Conservation (phyloP, 2,329 filamentous ascomycete genomes). For the Reticulascus tulasneorum region DNA sequence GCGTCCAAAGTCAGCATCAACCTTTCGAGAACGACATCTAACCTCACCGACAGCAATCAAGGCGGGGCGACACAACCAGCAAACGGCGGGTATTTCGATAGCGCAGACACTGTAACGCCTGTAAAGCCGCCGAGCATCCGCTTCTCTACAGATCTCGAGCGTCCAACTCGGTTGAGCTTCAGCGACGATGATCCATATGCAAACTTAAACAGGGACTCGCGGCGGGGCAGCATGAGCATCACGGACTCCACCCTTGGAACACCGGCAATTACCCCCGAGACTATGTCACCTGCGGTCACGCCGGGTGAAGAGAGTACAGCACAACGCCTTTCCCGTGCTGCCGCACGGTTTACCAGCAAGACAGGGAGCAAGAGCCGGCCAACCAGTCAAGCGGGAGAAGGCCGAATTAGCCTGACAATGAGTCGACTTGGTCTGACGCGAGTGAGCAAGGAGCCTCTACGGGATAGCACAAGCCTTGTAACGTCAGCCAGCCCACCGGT, state of each 20-base stretch:
- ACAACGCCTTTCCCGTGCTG: slow-evolving; percentile 53
- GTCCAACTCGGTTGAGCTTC: slow-evolving; percentile 43
- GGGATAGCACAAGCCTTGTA: slow-evolving; percentile 20
- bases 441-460: slow-evolving; percentile 45
- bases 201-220: slow-evolving; percentile 32
- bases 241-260: slow-evolving; percentile 40
- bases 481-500: slow-evolving; percentile 8
- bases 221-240: slow-evolving; percentile 48
- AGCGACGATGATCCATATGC: slow-evolving; percentile 32
- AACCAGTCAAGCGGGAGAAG: slow-evolving; percentile 55
- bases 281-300: slow-evolving; percentile 33
- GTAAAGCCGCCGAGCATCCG: slow-evolving; percentile 46
- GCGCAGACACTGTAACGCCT: slow-evolving; percentile 25
- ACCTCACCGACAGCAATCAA: slow-evolving; percentile 21
- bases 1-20: slow-evolving; percentile 43
- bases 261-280: slow-evolving; percentile 31
- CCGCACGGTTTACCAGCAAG: slow-evolving; percentile 47
- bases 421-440: slow-evolving; percentile 50
- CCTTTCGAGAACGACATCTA: slow-evolving; percentile 20
- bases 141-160: slow-evolving; percentile 52
- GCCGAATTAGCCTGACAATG: slow-evolving; percentile 54
- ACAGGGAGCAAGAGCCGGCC: slow-evolving; percentile 51
- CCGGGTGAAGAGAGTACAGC: slow-evolving; percentile 50
- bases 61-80: slow-evolving; percentile 26
- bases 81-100: slow-evolving; percentile 44